Evolutionary conservation across 2,329 filamentous ascomycete genomes (phyloP), one percentile per base, ranked within the genome.

Genomic region (Penicillium sp.): DNA sequence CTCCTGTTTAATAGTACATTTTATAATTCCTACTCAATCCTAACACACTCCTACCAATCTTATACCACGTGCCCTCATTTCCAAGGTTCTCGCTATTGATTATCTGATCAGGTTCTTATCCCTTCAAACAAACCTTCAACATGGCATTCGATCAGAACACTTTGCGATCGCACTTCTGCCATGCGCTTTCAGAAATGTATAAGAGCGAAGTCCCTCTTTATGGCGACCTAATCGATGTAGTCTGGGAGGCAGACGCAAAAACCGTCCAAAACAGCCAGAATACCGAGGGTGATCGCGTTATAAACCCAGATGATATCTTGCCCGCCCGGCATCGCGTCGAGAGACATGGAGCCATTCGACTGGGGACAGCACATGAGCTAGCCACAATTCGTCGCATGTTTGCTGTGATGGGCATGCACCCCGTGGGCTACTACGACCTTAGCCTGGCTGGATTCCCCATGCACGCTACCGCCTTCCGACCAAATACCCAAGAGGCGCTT

Each of bases 381-480:
- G 15, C 13, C 8, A 49, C 21, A 5, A 19, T 49, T 15, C 21
- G 23, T 13, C 47, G 47, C 12, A n/a, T 49, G 8, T 49, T 49
- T 25, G 21, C 21, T 9, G 15, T 49, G 6, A 23, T 49, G 19
- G 21, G 21, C 6, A 49, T 49, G 47, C 23, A 49, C 6, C 47
- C 47, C 19, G 47, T 49, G 4, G 47, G 47, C 6, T 49, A 49
- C 33, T 49, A 49, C 10, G 47, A 49, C n/a, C 47, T 49, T 5
- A 38, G 23, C 15, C 9, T 49, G 10, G 47, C 33, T 2, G 47
- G 47, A 8, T 49, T 49, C 2, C 47, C 47, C 17, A 25, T 49
- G 21, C 47, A 49, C 21, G 47, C 21, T 9, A 49, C 47, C 0
- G 47, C 47, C 66, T 84, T 84, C 58, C 76, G 82, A 2, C 80